A percentile compares a stretch with the other conserved stretches of the same genome.
Evolutionary conservation across 495 filamentous ascomycete genomes (phyloP).

Genomic region (Cairneyella variabilis): DNA sequence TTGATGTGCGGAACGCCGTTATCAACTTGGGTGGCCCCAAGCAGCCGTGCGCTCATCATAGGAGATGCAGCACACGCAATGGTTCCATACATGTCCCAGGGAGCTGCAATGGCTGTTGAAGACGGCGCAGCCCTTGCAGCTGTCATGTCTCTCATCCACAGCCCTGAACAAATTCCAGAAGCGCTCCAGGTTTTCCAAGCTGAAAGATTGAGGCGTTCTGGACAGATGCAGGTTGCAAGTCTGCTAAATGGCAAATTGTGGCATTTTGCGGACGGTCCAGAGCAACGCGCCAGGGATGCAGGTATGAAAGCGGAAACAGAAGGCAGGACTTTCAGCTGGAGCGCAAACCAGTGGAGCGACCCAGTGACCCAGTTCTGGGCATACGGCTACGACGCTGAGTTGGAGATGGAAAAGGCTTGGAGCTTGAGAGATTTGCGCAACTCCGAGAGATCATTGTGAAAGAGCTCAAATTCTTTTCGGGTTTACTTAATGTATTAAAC

Average conservation of each 20-base stretch:
- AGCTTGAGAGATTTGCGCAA: too few relatives aligned
- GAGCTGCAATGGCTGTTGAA: conserved; percentile 27
- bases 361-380: conserved; percentile 40
- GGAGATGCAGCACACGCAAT: conserved; percentile 50
- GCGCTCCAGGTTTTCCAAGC: conserved; percentile 23
- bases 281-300: conserved; percentile 24
- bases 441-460: too few relatives aligned
- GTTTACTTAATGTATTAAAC: too few relatives aligned
- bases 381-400: conserved; percentile 45
- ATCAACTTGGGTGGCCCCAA: conserved; percentile 29
- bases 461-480: too few relatives aligned
- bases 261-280: conserved; percentile 26
- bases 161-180: conserved; percentile 1
- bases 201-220: conserved; percentile 16
- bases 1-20: conserved; percentile 32
- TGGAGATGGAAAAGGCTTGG: conserved; percentile 27
- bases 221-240: conserved; percentile 19
- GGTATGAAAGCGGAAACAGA: conserved; percentile 36
- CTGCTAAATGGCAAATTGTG: conserved; percentile 16
- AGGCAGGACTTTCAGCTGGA: conserved; percentile 28
- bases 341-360: conserved; percentile 49
- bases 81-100: conserved; percentile 28
- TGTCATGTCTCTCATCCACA: conserved; percentile 17
- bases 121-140: conserved; percentile 35
- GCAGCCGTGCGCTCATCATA: conserved; percentile 34